Percentiles rank a stretch among this genome's conserved stretches.
Conservation (phyloP, 129 eudicot species). For the Centaurea solstitialis region DNA sequence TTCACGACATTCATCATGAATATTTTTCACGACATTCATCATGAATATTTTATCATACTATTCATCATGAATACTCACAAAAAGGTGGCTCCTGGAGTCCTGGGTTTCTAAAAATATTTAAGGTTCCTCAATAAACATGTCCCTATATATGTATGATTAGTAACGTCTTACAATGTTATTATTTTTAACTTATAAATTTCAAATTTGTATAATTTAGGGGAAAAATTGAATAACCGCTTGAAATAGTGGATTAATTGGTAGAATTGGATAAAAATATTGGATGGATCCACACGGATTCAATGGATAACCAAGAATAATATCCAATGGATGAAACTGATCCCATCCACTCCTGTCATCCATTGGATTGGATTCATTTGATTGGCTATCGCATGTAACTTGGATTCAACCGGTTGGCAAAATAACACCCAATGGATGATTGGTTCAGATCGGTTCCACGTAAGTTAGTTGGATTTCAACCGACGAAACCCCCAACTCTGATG, state of each 20-base stretch:
- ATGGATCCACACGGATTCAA: neutral
- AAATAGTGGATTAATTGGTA: neutral
- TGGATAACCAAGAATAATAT: neutral
- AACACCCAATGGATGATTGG: too few relatives aligned
- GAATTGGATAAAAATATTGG: neutral
- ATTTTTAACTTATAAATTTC: too few relatives aligned
- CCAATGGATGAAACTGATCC: too few relatives aligned
- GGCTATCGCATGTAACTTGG: neutral
- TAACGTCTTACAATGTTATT: neutral
- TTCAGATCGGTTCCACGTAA: neutral
- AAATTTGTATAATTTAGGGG: neutral
- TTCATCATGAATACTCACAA: too few relatives aligned
- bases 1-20: too few relatives aligned
- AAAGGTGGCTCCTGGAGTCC: too few relatives aligned
- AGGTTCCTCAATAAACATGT: too few relatives aligned
- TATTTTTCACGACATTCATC: too few relatives aligned
- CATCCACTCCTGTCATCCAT: neutral
- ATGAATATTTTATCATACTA: too few relatives aligned
- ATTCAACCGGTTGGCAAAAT: neutral
- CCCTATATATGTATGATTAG: too few relatives aligned
- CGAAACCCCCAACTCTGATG: too few relatives aligned
- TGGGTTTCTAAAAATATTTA: too few relatives aligned
- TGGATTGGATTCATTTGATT: neutral
- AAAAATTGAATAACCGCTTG: neutral
- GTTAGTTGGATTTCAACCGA: neutral